Evolutionary conservation across 1,284 basidiomycete genomes (phyloP).

Genomic region (Cryptococcus amylolentus): DNA sequence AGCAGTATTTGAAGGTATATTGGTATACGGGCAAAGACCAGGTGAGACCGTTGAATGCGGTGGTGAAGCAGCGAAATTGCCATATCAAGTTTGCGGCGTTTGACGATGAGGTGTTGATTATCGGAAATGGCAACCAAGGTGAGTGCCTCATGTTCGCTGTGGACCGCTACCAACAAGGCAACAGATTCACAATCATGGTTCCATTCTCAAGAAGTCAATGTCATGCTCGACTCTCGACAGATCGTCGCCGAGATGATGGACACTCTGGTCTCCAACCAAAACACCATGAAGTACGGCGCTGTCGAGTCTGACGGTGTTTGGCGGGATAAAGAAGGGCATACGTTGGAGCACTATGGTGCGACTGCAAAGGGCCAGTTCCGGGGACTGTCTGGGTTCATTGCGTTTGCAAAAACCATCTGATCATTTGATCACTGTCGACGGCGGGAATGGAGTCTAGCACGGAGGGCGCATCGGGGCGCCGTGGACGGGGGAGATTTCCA

Average conservation of each 20-base stretch:
- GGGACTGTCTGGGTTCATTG: constrained; percentile 40
- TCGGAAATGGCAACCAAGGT: constrained; percentile 55
- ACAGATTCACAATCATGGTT: constrained; percentile 62
- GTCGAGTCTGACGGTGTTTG: constrained; percentile 65
- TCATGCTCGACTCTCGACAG: constrained; percentile 64
- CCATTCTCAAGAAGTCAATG: constrained; percentile 73
- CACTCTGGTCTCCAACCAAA: constrained; percentile 63
- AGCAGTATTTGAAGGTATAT: constrained; percentile 61
- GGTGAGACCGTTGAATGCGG: constrained; percentile 66
- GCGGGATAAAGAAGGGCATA: constrained; percentile 58
- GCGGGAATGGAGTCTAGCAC: not conserved
- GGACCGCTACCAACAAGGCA: not conserved
- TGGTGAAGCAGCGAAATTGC: constrained; percentile 69
- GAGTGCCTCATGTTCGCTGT: not conserved
- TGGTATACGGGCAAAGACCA: constrained; percentile 68
- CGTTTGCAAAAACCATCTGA: constrained; percentile 39
- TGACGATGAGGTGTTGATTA: constrained; percentile 66
- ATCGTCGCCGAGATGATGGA: constrained; percentile 65
- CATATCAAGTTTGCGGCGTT: constrained; percentile 73
- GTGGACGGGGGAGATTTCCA: no score
- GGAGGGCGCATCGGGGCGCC: not conserved
- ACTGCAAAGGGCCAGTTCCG: constrained; percentile 40
- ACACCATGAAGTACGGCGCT: constrained; percentile 65
- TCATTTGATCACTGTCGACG: not conserved
- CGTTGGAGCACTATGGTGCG: constrained; percentile 46